These are phyloP conservation scores for Hydnum rufescens DNA, from an alignment of 768 basidiomycete species.

Conservation along the genomic window DNA sequence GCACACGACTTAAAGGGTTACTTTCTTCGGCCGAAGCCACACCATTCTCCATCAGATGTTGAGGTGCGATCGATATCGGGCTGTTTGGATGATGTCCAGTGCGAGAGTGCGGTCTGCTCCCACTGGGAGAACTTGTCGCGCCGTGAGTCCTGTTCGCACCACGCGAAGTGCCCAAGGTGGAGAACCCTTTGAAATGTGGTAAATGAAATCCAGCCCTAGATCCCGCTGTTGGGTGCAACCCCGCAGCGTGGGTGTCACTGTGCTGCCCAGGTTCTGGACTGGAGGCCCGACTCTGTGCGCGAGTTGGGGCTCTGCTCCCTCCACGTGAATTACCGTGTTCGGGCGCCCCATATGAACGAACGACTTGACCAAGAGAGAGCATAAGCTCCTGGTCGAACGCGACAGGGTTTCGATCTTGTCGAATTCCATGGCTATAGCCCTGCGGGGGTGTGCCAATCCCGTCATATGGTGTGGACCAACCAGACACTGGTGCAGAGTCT, in stretches of 20 bases:
- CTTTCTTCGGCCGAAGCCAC: not conserved
- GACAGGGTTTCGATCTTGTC: not conserved
- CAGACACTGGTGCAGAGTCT: not conserved
- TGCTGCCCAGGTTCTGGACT: constrained; percentile 32
- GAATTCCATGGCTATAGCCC: not conserved
- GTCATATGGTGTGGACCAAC: not conserved
- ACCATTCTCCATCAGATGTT: not conserved
- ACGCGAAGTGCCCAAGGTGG: constrained; percentile 1
- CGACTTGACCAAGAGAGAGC: constrained; percentile 32
- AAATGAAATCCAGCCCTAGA: constrained; percentile 9
- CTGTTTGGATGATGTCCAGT: not conserved
- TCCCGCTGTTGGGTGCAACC: constrained; percentile 21
- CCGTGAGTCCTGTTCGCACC: constrained; percentile 6
- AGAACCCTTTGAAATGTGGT: not conserved
- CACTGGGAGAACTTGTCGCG: constrained; percentile 11
- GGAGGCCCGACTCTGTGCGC: constrained; percentile 23
- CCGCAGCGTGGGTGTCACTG: not conserved
- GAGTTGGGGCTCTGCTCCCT: constrained; percentile 14
- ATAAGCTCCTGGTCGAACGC: constrained; percentile 64
- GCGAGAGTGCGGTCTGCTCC: constrained; percentile 8
- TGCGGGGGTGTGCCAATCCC: not conserved
- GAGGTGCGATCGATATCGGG: not conserved
- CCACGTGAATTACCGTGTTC: constrained; percentile 6
- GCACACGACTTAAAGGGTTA: constrained; percentile 46
- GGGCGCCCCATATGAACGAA: constrained; percentile 16